Evolutionary conservation across 768 basidiomycete species (phyloP).

Genomic region (Punctularia strigosozonata): DNA sequence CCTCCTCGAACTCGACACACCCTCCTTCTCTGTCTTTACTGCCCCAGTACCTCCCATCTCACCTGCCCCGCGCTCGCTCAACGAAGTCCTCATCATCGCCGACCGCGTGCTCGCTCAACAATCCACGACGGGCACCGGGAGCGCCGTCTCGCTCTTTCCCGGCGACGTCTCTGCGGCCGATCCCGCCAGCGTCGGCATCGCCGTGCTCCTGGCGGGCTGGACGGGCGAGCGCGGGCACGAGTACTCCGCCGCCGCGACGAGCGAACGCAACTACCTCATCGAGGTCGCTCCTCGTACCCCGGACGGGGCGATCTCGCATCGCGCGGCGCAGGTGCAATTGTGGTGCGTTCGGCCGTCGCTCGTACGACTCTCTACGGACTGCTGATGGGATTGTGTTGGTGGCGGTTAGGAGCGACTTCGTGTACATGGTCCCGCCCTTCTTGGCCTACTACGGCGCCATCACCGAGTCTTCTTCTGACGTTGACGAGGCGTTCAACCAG

Average conservation of each 20-base stretch:
- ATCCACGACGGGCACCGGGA: conserved; percentile 26
- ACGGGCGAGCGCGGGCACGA: conserved; percentile 35
- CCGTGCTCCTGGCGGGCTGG: conserved; percentile 54
- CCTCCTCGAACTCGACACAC: conserved; percentile 35
- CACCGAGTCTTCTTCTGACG: conserved; percentile 42
- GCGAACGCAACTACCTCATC: conserved; percentile 53
- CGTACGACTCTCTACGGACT: neutral
- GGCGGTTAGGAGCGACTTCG: conserved; percentile 54
- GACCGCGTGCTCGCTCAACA: conserved; percentile 34
- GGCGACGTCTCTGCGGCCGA: conserved; percentile 60
- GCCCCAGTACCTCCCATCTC: conserved; percentile 14
- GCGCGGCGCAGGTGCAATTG: conserved; percentile 53
- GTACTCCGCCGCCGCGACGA: conserved; percentile 50
- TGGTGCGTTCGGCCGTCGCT: conserved; percentile 33
- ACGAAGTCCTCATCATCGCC: conserved; percentile 47
- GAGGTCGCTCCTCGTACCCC: conserved; percentile 41
- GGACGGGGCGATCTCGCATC: conserved; percentile 79
- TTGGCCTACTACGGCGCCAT: conserved; percentile 72
- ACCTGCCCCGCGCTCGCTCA: conserved; percentile 21
- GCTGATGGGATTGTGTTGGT: neutral
- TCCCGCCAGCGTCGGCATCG: conserved; percentile 67
- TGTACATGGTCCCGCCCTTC: conserved; percentile 84
- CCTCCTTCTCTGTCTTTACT: conserved; percentile 33
- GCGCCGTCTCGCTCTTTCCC: conserved; percentile 28
- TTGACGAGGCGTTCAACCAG: conserved; percentile 60